Percentiles rank a stretch among this genome's conserved stretches.
Evolutionary conservation across 768 basidiomycete species (phyloP).

Genomic region (Tylopilus felleus): DNA sequence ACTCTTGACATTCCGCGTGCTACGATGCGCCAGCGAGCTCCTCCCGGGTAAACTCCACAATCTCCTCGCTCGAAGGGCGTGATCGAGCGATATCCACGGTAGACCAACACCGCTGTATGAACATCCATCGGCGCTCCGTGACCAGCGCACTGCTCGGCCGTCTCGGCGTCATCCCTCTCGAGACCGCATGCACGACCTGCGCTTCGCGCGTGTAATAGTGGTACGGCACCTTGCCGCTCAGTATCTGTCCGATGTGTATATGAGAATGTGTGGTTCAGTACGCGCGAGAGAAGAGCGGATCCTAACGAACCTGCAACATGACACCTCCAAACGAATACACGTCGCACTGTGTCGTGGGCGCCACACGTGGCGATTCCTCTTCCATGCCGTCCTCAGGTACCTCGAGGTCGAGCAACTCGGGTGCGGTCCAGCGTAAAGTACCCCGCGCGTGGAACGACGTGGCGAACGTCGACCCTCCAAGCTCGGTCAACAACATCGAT

Average conservation of each 20-base stretch:
- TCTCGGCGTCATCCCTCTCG: background rate
- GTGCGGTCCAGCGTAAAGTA: constrained; percentile 14
- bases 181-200: constrained; percentile 11
- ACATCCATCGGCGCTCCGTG: constrained; percentile 8
- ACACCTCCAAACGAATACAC: constrained; percentile 22
- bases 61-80: constrained; percentile 31
- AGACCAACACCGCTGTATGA: constrained; percentile 15
- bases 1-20: background rate
- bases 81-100: constrained; percentile 22
- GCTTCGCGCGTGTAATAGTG: constrained; percentile 10
- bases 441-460: constrained; percentile 19
- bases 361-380: background rate
- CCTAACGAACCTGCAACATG: constrained; percentile 15
- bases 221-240: constrained; percentile 14
- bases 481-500: constrained; percentile 11
- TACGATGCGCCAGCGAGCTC: background rate
- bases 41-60: constrained; percentile 9
- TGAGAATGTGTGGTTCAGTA: background rate
- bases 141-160: background rate
- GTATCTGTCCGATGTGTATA: background rate
- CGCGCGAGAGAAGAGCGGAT: background rate
- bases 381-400: background rate
- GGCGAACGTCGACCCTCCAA: constrained; percentile 9
- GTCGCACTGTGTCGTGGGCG: constrained; percentile 5
- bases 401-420: constrained; percentile 13